Conservation (phyloP, 257 asterid genomes). For the Datura wrightii region DNA sequence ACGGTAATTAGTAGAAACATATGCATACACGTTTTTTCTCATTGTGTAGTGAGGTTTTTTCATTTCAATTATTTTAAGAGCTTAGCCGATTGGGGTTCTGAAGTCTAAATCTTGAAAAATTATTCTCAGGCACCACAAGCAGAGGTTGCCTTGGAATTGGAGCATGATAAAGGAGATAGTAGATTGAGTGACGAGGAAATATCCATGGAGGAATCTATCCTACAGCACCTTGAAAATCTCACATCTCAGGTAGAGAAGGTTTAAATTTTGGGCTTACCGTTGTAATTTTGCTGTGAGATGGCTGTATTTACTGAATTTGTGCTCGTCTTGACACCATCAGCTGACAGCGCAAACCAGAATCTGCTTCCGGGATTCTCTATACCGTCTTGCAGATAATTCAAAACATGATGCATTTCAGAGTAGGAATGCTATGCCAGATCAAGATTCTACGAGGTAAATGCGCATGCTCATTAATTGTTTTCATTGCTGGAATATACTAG, state of each 20-base stretch:
- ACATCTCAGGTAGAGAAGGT: conserved; percentile 49
- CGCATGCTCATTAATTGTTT: not conserved
- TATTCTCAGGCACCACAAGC: conserved; percentile 38
- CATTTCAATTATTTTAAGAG: not conserved
- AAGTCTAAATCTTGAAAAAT: conserved; percentile 21
- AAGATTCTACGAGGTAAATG: not conserved
- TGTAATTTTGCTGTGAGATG: not conserved
- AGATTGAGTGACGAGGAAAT: conserved; percentile 32
- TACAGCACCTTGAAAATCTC: conserved; percentile 47
- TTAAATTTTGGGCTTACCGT: not conserved
- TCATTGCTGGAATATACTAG: not conserved
- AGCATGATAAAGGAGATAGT: conserved; percentile 33
- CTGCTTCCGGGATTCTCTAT: conserved; percentile 61
- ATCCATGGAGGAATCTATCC: conserved; percentile 44
- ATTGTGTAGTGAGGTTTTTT: not conserved
- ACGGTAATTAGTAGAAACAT: not conserved
- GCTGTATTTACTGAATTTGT: conserved; percentile 23
- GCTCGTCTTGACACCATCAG: conserved; percentile 35
- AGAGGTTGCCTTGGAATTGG: conserved; percentile 31
- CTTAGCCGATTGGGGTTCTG: not conserved
- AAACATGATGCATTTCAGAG: conserved; percentile 37
- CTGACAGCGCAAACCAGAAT: conserved; percentile 50
- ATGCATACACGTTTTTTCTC: not conserved
- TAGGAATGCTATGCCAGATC: conserved; percentile 22
- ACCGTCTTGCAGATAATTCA: conserved; percentile 63